Conservation (phyloP, 805 yeast genomes). For the Spathaspora arborariae region DNA sequence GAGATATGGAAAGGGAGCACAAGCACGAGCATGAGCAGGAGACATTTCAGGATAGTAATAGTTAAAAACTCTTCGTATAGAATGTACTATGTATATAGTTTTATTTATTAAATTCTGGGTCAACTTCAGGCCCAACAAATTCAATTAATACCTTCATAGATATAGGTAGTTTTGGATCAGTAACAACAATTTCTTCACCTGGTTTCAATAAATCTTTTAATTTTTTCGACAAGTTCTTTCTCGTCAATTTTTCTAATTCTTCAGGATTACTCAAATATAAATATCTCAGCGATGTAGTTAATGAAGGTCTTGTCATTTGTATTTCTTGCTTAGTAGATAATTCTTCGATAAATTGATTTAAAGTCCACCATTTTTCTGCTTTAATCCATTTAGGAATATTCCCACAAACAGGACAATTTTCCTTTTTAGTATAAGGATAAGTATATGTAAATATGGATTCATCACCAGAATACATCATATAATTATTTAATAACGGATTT, state of each 20-base stretch:
- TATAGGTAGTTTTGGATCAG: conserved; percentile 51
- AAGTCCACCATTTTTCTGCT: conserved; percentile 30
- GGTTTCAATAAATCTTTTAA: conserved; percentile 33
- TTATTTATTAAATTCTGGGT: conserved; percentile 16
- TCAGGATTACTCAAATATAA: conserved; percentile 49
- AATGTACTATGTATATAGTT: conserved; percentile 5
- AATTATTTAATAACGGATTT: conserved; percentile 66
- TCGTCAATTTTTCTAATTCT: conserved; percentile 41
- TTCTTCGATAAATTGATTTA: conserved; percentile 41
- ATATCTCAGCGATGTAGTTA: conserved; percentile 34
- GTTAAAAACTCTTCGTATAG: not conserved
- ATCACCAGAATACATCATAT: conserved; percentile 85
- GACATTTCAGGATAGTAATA: too few relatives aligned
- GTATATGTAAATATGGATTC: conserved; percentile 73
- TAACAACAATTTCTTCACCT: conserved; percentile 50
- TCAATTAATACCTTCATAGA: conserved; percentile 24
- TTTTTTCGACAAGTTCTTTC: conserved; percentile 36
- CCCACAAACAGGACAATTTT: conserved; percentile 79
- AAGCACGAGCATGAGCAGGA: too few relatives aligned
- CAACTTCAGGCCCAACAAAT: conserved; percentile 22
- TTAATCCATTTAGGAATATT: conserved; percentile 20
- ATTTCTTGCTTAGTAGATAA: conserved; percentile 28
- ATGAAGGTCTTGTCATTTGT: conserved; percentile 42
- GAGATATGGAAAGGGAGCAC: conserved; percentile 9
- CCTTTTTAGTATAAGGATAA: conserved; percentile 57